Evolutionary conservation across 805 yeast genomes (phyloP), one percentile per base, ranked within the genome.

Genomic region (Vanderwaltozyma verrucispora): DNA sequence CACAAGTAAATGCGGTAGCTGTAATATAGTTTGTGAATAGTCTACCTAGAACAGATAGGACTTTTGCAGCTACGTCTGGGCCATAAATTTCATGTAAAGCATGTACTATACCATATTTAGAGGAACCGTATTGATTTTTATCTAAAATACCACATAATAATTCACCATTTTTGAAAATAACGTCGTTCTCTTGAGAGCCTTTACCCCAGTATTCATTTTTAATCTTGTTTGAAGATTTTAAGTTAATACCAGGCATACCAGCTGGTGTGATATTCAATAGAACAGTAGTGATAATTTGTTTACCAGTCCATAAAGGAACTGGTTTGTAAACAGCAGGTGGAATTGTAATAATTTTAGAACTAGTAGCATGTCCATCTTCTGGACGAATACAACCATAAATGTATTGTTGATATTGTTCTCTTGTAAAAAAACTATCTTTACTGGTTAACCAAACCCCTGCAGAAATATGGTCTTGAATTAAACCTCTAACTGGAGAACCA

Each of bases 391-490:
- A 83, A 28, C 96, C 89, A 55, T 89, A 92, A 32, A 92, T 69
- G 44, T 89, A 76, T 64, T 94, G 96, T 62, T 94, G 96, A 63
- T 92, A 94, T 58, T 76, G 72, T 50, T 87, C 96, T 53, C 95
- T 74, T 11, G 89, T 79, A 70, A 89, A 89, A 58, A 86, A 85
- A 25, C 88, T 66, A 56, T 94, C 97, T 63, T 88, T 86, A 63
- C 69, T 86, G 6, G 98, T 92, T 55, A 92, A 71, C 97, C 97
- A 92, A 30, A 94, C 95, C 68, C 98, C 99, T 8, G 97, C 97
- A 53, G 94, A 80, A 64, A 92, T 87, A 58, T 94, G 98, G 68
- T 92, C 99, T 70, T 92, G 99, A 63, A 94, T 94, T 62, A 92
- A 72, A 65, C 99, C 99, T 75, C 98, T 83, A 45, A 94, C 80